These are phyloP conservation scores for Sphaerulina vaccinii DNA, from an alignment of 2,329 filamentous ascomycete genomes.

Conservation along the genomic window DNA sequence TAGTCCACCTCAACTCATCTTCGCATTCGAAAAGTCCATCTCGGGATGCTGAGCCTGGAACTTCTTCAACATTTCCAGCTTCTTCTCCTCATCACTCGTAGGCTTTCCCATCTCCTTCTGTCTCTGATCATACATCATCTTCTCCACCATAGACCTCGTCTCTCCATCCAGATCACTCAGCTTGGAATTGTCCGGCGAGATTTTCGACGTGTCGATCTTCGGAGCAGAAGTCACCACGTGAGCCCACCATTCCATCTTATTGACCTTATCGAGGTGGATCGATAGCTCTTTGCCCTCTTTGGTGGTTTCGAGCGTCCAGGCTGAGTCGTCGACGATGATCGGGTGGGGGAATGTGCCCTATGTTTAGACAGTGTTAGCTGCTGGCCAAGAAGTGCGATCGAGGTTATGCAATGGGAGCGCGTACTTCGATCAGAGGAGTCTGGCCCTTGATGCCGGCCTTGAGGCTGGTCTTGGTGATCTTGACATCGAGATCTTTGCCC, in stretches of 20 bases:
- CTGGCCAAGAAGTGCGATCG: not conserved
- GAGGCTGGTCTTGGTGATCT: conserved; percentile 75
- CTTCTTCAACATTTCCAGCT: conserved; percentile 85
- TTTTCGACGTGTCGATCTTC: conserved; percentile 92
- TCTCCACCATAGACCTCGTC: conserved; percentile 96
- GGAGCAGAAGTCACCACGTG: conserved; percentile 85
- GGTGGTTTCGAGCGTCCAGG: conserved; percentile 82
- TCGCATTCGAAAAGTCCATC: conserved; percentile 67
- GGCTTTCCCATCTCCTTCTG: conserved; percentile 92
- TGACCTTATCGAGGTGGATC: conserved; percentile 89
- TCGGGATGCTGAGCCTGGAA: conserved; percentile 80
- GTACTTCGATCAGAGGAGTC: conserved; percentile 75
- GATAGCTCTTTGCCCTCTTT: conserved; percentile 69
- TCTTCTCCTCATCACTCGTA: conserved; percentile 92
- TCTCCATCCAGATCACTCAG: conserved; percentile 90
- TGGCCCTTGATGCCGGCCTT: conserved; percentile 85
- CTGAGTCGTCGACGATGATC: conserved; percentile 80
- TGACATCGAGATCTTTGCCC: conserved; percentile 77
- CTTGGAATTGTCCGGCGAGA: conserved; percentile 88
- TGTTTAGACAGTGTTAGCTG: conserved; percentile 15
- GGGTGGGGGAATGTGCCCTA: conserved; percentile 85
- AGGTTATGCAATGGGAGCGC: not conserved
- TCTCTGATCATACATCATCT: conserved; percentile 99
- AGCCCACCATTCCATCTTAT: conserved; percentile 98
- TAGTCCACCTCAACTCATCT: conserved; percentile 45